These are phyloP conservation scores for Phytophthora pluvialis DNA, from an alignment of 352 stramenopile genomes.

Conservation along the genomic window DNA sequence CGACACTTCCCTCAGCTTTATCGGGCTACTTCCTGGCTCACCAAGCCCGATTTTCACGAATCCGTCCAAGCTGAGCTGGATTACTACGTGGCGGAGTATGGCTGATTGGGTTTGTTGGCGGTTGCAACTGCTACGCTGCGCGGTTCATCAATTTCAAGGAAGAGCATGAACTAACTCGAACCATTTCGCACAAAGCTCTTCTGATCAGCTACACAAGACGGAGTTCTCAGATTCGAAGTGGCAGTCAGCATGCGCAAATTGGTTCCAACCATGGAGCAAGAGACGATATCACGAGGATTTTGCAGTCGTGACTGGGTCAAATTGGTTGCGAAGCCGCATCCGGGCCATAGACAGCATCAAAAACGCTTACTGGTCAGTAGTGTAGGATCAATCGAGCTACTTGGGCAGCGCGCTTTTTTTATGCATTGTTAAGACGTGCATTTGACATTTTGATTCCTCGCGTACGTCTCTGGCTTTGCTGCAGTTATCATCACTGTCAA, in stretches of 20 bases:
- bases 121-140: conserved; percentile 62
- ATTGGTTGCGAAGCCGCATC: neutral
- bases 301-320: conserved; percentile 50
- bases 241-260: conserved; percentile 52
- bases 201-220: conserved; percentile 67
- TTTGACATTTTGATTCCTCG: neutral
- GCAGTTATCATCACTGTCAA: neutral
- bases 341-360: neutral
- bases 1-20: conserved; percentile 23
- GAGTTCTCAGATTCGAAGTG: conserved; percentile 61
- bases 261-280: conserved; percentile 54
- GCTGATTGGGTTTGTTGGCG: conserved; percentile 55
- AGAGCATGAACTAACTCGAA: conserved; percentile 39
- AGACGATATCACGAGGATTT: conserved; percentile 48
- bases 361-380: neutral
- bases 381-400: too few species aligned
- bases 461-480: neutral
- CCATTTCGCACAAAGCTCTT: conserved; percentile 51
- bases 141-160: conserved; percentile 62
- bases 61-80: conserved; percentile 55
- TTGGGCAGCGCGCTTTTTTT: neutral
- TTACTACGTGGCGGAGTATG: conserved; percentile 65
- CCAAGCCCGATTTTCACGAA: conserved; percentile 43
- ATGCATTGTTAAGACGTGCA: conserved; percentile 3
- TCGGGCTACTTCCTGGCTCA: conserved; percentile 37